Evolutionary conservation across 805 yeast species (phyloP).

Genomic region (Schwanniomyces pseudopolymorphus): DNA sequence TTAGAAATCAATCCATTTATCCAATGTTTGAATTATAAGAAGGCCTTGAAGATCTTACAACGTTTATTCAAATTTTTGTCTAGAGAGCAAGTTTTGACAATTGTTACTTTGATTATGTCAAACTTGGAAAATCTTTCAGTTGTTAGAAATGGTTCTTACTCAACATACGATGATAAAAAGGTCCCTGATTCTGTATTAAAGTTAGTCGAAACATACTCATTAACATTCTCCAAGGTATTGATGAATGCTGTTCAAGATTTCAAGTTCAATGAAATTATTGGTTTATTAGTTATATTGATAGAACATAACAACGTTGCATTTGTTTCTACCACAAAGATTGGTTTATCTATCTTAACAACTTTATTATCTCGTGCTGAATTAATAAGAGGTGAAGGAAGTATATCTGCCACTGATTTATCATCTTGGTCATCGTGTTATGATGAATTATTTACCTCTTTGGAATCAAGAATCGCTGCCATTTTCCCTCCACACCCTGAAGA

Average conservation of each 20-base stretch:
- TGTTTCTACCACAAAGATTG: constrained; percentile 72
- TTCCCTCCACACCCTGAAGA: constrained; percentile 71
- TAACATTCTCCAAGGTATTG: constrained; percentile 78
- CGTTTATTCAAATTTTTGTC: constrained; percentile 82
- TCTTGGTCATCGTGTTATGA: constrained; percentile 84
- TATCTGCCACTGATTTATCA: constrained; percentile 53
- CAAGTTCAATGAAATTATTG: constrained; percentile 74
- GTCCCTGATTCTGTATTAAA: constrained; percentile 55
- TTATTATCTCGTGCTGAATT: constrained; percentile 88
- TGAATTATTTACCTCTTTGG: constrained; percentile 73
- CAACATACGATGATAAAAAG: constrained; percentile 50
- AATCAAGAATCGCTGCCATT: constrained; percentile 70
- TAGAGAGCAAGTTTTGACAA: constrained; percentile 72
- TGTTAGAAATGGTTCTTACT: constrained; percentile 75
- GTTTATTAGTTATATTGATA: constrained; percentile 66
- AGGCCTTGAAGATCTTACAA: constrained; percentile 86
- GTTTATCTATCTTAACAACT: constrained; percentile 85
- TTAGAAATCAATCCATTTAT: constrained; percentile 73
- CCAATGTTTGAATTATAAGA: constrained; percentile 77
- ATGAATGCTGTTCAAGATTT: constrained; percentile 84
- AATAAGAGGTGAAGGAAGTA: constrained; percentile 76
- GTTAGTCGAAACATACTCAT: constrained; percentile 74
- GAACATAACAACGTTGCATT: constrained; percentile 69
- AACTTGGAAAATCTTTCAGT: constrained; percentile 79
- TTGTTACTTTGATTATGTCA: constrained; percentile 75